Evolutionary conservation across 1,139 yeast species (phyloP).

Genomic region (Candida dubliniensis): DNA sequence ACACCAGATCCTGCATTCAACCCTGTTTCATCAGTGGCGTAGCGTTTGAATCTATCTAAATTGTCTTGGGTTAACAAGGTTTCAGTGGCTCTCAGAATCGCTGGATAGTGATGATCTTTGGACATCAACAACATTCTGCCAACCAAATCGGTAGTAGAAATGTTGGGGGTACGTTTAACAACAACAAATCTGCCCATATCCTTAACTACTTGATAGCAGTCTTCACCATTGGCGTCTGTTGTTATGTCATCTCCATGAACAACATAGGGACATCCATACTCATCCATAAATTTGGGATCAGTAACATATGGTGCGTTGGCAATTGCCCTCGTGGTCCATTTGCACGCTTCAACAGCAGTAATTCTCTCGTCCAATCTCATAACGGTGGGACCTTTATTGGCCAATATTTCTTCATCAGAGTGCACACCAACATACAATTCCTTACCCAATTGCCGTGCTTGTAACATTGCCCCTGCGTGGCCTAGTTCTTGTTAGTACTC

Average conservation of each 20-base stretch:
- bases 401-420: constrained; percentile 78
- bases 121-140: constrained; percentile 78
- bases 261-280: constrained; percentile 75
- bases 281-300: constrained; percentile 75
- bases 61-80: constrained; percentile 38
- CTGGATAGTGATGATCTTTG: constrained; percentile 55
- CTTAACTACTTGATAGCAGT: constrained; percentile 82
- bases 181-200: constrained; percentile 83
- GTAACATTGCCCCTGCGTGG: constrained; percentile 95
- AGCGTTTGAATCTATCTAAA: constrained; percentile 42
- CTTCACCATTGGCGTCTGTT: constrained; percentile 92
- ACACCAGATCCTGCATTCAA: constrained; percentile 61
- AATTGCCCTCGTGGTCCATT: constrained; percentile 79
- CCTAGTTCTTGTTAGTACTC: constrained; percentile 37
- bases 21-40: constrained; percentile 73
- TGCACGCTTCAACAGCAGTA: constrained; percentile 82
- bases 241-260: constrained; percentile 98
- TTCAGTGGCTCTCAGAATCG: constrained; percentile 26
- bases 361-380: constrained; percentile 81
- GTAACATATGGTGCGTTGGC: constrained; percentile 94
- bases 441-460: constrained; percentile 77
- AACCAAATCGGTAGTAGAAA: constrained; percentile 91
- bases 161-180: constrained; percentile 90
- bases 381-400: constrained; percentile 91
- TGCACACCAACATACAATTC: constrained; percentile 87